Evolutionary conservation across 805 yeast species (phyloP).

Genomic region (Candida yuanshanica): DNA sequence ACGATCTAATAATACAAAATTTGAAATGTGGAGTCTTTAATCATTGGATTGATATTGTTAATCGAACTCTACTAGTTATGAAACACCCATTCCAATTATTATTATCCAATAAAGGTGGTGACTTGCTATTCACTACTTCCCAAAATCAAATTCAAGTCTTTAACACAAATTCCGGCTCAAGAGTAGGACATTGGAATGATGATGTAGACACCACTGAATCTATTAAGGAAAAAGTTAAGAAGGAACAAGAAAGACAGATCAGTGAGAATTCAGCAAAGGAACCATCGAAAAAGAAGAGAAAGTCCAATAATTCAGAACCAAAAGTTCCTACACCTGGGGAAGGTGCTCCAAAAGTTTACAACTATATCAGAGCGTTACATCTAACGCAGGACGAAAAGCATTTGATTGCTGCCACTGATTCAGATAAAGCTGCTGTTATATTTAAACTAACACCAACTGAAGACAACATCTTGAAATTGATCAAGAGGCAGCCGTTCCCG

Average conservation of each 20-base stretch:
- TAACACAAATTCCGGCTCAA: constrained; percentile 31
- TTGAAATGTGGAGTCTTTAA: too few relatives aligned
- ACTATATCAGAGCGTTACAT: constrained; percentile 59
- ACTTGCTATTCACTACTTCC: constrained; percentile 47
- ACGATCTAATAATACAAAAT: neutral
- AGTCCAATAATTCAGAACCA: constrained; percentile 33
- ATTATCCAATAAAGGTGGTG: constrained; percentile 38
- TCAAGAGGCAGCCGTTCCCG: constrained; percentile 74
- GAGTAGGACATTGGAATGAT: constrained; percentile 62
- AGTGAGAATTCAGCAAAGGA: constrained; percentile 26
- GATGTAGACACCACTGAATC: constrained; percentile 41
- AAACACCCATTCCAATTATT: constrained; percentile 70
- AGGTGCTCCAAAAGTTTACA: constrained; percentile 63
- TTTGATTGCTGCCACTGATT: constrained; percentile 70
- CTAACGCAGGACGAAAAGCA: constrained; percentile 47
- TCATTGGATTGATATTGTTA: neutral
- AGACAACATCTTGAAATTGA: constrained; percentile 39
- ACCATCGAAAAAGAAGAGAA: constrained; percentile 29
- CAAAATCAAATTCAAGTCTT: constrained; percentile 57
- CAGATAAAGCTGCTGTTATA: constrained; percentile 73
- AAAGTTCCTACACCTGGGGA: constrained; percentile 59
- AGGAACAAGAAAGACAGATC: constrained; percentile 28
- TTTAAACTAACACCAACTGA: constrained; percentile 31
- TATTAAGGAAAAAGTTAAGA: constrained; percentile 43
- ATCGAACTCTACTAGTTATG: too few relatives aligned